These are phyloP conservation scores for Quercus tomentella DNA, from an alignment of 331 rosid genomes.

Conservation along the genomic window DNA sequence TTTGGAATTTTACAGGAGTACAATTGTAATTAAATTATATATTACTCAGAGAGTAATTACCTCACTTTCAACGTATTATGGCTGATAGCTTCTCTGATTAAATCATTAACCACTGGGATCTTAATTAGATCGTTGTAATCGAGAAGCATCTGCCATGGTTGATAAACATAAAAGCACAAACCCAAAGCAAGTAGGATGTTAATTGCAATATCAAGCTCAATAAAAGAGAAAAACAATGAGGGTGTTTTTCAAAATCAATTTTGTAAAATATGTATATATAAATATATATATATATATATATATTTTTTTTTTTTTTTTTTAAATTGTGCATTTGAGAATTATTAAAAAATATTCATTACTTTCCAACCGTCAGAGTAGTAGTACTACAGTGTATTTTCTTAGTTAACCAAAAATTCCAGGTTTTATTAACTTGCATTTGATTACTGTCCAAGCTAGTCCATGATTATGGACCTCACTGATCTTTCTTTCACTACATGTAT, in stretches of 20 bases:
- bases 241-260: not conserved
- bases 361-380: too few species aligned
- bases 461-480: too few species aligned
- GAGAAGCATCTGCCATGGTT: constrained; percentile 53
- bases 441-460: too few species aligned
- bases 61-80: constrained; percentile 36
- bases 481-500: not conserved
- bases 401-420: too few species aligned
- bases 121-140: constrained; percentile 75
- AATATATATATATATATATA: too few species aligned
- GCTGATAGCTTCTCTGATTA: constrained; percentile 19
- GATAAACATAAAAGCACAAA: constrained; percentile 16
- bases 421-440: too few species aligned
- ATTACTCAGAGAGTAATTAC: constrained; percentile 33
- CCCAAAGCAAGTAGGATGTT: constrained; percentile 13
- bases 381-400: too few species aligned
- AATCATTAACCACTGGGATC: constrained; percentile 56
- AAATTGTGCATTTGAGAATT: too few species aligned
- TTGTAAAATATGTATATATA: not conserved
- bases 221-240: not conserved
- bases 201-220: constrained; percentile 7
- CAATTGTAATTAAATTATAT: not conserved
- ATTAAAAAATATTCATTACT: too few species aligned
- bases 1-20: not conserved
- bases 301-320: too few species aligned